phyloP scores from a whole-genome alignment of 306 rosid species.

The Glycine tomentella region DNA sequence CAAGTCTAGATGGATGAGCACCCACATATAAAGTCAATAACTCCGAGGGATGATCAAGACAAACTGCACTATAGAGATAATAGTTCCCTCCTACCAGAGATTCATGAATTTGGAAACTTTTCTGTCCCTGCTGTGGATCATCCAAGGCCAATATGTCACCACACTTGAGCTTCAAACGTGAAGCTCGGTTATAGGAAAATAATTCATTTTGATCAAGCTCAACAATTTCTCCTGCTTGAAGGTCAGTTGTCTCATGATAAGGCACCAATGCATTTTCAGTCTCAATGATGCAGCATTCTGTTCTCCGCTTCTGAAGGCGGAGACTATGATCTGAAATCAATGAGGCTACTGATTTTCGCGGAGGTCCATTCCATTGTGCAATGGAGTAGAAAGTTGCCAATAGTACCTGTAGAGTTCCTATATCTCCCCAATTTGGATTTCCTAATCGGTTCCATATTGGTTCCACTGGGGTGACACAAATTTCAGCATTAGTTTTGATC shows the following conservation, averaged over 20 bases:
- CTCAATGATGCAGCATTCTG: slow-evolving; percentile 70
- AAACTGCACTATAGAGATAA: slow-evolving; percentile 72
- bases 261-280: slow-evolving; percentile 72
- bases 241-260: slow-evolving; percentile 54
- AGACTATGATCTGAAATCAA: slow-evolving; percentile 85
- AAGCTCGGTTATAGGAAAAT: slow-evolving; percentile 54
- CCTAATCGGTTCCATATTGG: slow-evolving; percentile 89
- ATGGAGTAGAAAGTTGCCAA: slow-evolving; percentile 87
- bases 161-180: slow-evolving; percentile 64
- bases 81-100: slow-evolving; percentile 69
- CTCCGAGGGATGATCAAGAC: slow-evolving; percentile 69
- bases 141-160: slow-evolving; percentile 75
- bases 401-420: slow-evolving; percentile 82
- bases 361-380: slow-evolving; percentile 88
- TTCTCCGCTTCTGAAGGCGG: slow-evolving; percentile 86
- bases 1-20: slow-evolving; percentile 85
- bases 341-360: slow-evolving; percentile 81
- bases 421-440: slow-evolving; percentile 90
- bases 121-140: slow-evolving; percentile 81
- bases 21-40: slow-evolving; percentile 75
- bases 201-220: slow-evolving; percentile 71
- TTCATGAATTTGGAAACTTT: slow-evolving; percentile 82
- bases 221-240: slow-evolving; percentile 73
- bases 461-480: slow-evolving; percentile 71
- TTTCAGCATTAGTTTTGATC: slow-evolving; percentile 73